Evolutionary conservation across 163 green algal species (phyloP), one percentile per base, ranked within the genome.

Genomic region (Trebouxiophyceae sp.): DNA sequence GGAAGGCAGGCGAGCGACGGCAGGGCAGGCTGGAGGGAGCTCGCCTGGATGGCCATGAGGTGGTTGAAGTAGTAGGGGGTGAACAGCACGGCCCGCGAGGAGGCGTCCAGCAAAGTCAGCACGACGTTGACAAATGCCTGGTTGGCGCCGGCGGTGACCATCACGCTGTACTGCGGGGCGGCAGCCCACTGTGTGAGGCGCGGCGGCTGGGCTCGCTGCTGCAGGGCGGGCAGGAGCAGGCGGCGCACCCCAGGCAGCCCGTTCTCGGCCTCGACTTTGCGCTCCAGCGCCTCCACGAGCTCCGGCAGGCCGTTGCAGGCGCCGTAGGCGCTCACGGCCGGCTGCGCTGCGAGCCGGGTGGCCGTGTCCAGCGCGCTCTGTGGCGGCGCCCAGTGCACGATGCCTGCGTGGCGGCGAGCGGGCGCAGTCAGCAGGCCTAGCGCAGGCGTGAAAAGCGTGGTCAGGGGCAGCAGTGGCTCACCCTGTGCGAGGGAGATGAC

Each of bases 11-110:
- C 39, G n/a, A 50, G 39, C 39, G 39, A 50, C n/a, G n/a, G n/a
- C 12, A 50, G 39, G 8, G 54, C 64, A 60, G 39, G 39, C 39
- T 16, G 39, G 39, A 50, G 39, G 39, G n/a, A n/a, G 39, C 39
- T 44, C 63, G 72, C 67, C 72, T 95, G 87, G 20, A 95, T 39
- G 2, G 84, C 79, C 91, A 96, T 96, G 30, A 88, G 75, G 72
- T 97, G 91, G 78, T 97, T 96, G 82, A 97, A 97, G 73, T 97
- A 97, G 69, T 90, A 94, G 20, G 89, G 89, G 47, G 50, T 75
- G 68, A 96, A 97, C 16, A 98, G 81, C 26, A 93, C 89, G 2
- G 86, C 76, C 0, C 66, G 26, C 74, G 93, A 81, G 1, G 44
- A 26, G 5, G 71, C 65, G 54, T 97, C 93, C 27, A 82, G 75